A percentile compares a stretch with the other conserved stretches of the same genome.
These are phyloP conservation scores for Tylopilus subfusipes DNA, from an alignment of 768 basidiomycete species.

Conservation along the genomic window DNA sequence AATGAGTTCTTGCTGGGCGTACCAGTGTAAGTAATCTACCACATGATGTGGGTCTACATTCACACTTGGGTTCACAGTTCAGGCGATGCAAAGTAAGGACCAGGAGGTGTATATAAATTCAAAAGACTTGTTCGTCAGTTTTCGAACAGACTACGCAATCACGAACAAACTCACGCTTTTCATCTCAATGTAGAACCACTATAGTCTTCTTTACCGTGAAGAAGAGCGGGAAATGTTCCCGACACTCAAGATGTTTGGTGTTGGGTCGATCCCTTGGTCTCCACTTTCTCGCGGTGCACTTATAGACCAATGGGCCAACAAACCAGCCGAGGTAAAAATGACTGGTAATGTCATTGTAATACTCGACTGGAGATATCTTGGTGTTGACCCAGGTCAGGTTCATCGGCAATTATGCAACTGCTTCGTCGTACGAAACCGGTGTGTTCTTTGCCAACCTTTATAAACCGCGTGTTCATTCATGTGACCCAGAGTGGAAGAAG, in stretches of 20 bases:
- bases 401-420: conserved; percentile 21
- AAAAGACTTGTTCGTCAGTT: neutral
- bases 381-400: conserved; percentile 21
- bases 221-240: conserved; percentile 62
- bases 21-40: conserved; percentile 31
- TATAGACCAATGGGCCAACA: conserved; percentile 32
- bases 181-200: conserved; percentile 64
- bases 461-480: neutral
- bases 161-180: conserved; percentile 47
- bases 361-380: neutral
- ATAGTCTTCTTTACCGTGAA: conserved; percentile 55
- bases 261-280: conserved; percentile 46
- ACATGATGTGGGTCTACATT: neutral
- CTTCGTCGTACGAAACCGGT: conserved; percentile 28
- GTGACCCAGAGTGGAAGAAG: conserved; percentile 36
- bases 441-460: neutral
- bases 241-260: conserved; percentile 42
- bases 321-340: conserved; percentile 21
- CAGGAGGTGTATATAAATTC: neutral
- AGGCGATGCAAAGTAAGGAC: conserved; percentile 38
- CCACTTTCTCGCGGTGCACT: conserved; percentile 39
- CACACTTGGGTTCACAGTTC: conserved; percentile 24
- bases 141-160: conserved; percentile 37
- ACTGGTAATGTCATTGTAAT: conserved; percentile 20
- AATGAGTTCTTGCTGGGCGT: conserved; percentile 41